A percentile compares a stretch with the other conserved stretches of the same genome.
Conservation (phyloP, 768 basidiomycete species). For the Pleurotus platypus region DNA sequence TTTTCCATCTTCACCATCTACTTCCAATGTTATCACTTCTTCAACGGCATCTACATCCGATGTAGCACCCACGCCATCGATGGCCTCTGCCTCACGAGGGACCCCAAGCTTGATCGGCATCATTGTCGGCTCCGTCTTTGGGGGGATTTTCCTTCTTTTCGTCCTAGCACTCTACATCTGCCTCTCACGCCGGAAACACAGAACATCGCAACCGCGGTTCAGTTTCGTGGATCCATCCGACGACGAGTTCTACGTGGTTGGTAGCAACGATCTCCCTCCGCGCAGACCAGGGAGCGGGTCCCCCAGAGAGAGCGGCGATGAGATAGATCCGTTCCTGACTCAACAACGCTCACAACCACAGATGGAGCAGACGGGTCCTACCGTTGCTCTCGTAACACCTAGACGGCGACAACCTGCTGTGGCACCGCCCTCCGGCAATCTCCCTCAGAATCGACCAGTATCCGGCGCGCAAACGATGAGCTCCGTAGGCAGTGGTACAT, state of each 20-base stretch:
- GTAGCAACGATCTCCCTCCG: slow-evolving; percentile 28
- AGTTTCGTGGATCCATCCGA: slow-evolving; percentile 30
- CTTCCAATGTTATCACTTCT: slow-evolving; percentile 20
- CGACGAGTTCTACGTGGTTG: slow-evolving; percentile 36
- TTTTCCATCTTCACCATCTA: slow-evolving; percentile 16
- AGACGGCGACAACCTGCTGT: background rate
- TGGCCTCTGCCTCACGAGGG: background rate
- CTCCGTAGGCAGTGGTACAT: slow-evolving; percentile 11
- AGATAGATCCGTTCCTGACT: slow-evolving; percentile 61
- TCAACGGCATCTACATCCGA: slow-evolving; percentile 22
- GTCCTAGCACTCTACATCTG: slow-evolving; percentile 42
- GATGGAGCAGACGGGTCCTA: background rate
- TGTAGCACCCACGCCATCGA: slow-evolving; percentile 14
- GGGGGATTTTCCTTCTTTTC: slow-evolving; percentile 49
- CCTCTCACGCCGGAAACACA: slow-evolving; percentile 42
- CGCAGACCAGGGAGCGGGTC: slow-evolving; percentile 56
- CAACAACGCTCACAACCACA: slow-evolving; percentile 16
- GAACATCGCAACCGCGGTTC: slow-evolving; percentile 28
- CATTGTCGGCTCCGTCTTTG: slow-evolving; percentile 59
- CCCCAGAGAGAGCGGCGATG: slow-evolving; percentile 67
- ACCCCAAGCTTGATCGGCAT: slow-evolving; percentile 42
- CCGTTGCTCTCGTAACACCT: slow-evolving; percentile 4
- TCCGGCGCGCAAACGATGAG: slow-evolving; percentile 2
- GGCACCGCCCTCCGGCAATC: slow-evolving; percentile 1
- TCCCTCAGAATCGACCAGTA: slow-evolving; percentile 2